A percentile compares a stretch with the other conserved stretches of the same genome.
These are phyloP conservation scores for Zasmidium citrigriseum DNA, from an alignment of 2,329 filamentous ascomycete species.

Conservation along the genomic window DNA sequence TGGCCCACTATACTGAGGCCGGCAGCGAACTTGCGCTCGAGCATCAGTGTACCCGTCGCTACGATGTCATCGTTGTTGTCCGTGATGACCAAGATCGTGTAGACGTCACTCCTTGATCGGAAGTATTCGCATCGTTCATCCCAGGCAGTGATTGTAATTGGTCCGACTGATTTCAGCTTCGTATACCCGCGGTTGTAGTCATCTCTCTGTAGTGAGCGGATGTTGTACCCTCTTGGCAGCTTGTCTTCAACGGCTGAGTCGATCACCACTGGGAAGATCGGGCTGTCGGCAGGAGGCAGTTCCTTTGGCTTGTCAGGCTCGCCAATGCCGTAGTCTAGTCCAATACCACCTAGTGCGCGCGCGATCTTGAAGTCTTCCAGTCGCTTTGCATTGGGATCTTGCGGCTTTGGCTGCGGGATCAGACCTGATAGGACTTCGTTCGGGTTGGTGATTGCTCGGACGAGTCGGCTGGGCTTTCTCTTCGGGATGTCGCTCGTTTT, in stretches of 20 bases:
- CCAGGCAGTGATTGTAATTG: slow-evolving; percentile 20
- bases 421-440: slow-evolving; percentile 6
- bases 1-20: slow-evolving; percentile 15
- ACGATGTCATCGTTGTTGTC: slow-evolving; percentile 18
- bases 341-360: slow-evolving; percentile 11
- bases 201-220: slow-evolving; percentile 21
- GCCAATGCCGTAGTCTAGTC: slow-evolving; percentile 15
- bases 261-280: slow-evolving; percentile 17
- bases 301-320: slow-evolving; percentile 4
- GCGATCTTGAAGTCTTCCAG: slow-evolving; percentile 19
- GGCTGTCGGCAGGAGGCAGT: slow-evolving; percentile 13
- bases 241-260: slow-evolving; percentile 14
- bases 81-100: slow-evolving; percentile 23
- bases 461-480: background rate
- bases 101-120: slow-evolving; percentile 13
- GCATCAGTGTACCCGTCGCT: slow-evolving; percentile 25
- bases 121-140: slow-evolving; percentile 24
- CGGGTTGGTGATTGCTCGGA: slow-evolving; percentile 2
- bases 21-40: slow-evolving; percentile 24
- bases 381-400: slow-evolving; percentile 17
- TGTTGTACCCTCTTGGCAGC: slow-evolving; percentile 22
- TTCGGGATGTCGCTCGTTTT: background rate
- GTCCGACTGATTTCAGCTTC: slow-evolving; percentile 19
- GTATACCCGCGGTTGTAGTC: slow-evolving; percentile 23
- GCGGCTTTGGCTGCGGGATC: slow-evolving; percentile 11